Base-by-base conservation (phyloP, 495 filamentous ascomycete genomes). In the Glonium stellatum region DNA sequence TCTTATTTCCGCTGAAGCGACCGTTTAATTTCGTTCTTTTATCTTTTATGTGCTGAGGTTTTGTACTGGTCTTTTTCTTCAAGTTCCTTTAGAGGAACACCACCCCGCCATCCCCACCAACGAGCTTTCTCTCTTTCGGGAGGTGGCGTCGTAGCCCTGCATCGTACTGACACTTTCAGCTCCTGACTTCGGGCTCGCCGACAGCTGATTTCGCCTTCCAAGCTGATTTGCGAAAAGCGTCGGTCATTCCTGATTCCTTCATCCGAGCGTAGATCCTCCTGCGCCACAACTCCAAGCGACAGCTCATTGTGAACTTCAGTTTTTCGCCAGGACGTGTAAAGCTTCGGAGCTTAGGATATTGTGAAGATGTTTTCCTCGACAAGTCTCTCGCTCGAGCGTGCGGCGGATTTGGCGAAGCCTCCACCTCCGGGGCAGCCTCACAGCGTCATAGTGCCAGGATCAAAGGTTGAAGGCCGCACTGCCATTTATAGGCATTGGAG, bases 401-500 rank as follows among this genome's bases (percentile, higher is more conserved):
- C 77, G 12, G 64, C 69, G 27, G 68, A 68, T 35, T 55, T 73
- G 22, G 21, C 58, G 10, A 54, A 25, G 12, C 80, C 81, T 13
- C 83, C 83, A 18, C 78, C 82, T n/a, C 76, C 80, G 0, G 83
- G 83, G 36, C 67, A 80, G 10, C 83, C 84, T 5, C 83, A 85
- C 75, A 82, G 61, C 36, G 77, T 96, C 3, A 75, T 88, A 15
- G 58, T 98, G 34, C 84, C 89, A 5, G 88, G 87, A 55, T 84
- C 84, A 31, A 81, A 90, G 75, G 73, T 80, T 58, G 83, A 85
- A 25, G 91, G 87, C 47, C 83, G 89, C 57, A 87, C 80, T 22
- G 75, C 80, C 35, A 75, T 95, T 57, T 98, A 97, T 73, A 82
- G 93, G 59, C 86, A 95, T 73, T 95, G 86, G 85, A 81, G 82